Evolutionary conservation across 108 stramenopile genomes (phyloP).

Genomic region (Fistulifera pelliculosa): DNA sequence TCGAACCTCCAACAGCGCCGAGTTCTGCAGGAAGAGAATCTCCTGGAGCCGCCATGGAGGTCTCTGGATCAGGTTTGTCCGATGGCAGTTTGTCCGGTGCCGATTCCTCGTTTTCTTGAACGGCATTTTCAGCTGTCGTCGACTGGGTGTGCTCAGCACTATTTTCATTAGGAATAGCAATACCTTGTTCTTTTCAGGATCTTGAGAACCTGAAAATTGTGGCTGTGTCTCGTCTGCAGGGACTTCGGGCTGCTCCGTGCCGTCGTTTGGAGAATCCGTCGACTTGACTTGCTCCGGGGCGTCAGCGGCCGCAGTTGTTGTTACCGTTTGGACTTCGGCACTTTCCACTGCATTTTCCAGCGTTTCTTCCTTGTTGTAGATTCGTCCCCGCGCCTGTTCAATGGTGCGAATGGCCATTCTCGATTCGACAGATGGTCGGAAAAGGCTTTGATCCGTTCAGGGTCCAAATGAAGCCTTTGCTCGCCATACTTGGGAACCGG

Average conservation of each 20-base stretch:
- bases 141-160: too few relatives aligned
- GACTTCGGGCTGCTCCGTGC: too few relatives aligned
- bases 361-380: not conserved
- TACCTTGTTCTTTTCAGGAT: too few relatives aligned
- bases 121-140: too few relatives aligned
- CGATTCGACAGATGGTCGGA: slow-evolving; percentile 19
- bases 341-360: not conserved
- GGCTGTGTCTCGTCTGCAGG: too few relatives aligned
- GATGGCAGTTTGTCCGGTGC: too few relatives aligned
- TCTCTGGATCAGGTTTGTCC: too few relatives aligned
- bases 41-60: too few relatives aligned
- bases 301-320: not conserved
- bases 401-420: slow-evolving; percentile 2
- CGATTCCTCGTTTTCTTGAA: not conserved
- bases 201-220: too few relatives aligned
- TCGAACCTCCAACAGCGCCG: too few relatives aligned
- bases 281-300: not conserved
- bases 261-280: not conserved
- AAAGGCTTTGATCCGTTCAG: slow-evolving; percentile 12
- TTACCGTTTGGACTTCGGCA: not conserved
- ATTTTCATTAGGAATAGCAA: too few relatives aligned
- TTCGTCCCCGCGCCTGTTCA: not conserved
- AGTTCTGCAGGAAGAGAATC: too few relatives aligned
- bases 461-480: slow-evolving; percentile 28
- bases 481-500: slow-evolving; percentile 45